phyloP scores from a whole-genome alignment of 2,329 filamentous ascomycete genomes.

The Aspergillus chevalieri region DNA sequence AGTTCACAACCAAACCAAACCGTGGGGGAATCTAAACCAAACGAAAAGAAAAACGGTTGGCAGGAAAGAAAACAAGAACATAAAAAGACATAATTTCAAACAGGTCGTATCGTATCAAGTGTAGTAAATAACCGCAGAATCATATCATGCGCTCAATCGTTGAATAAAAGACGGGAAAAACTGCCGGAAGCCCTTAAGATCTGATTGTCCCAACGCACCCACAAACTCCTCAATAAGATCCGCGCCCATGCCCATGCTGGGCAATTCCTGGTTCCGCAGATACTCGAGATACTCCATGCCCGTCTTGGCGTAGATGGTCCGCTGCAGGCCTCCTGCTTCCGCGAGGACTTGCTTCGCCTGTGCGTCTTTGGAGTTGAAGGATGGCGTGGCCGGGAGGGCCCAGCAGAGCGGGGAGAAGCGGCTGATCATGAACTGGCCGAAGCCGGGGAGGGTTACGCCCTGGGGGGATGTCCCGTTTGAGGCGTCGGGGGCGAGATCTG shows the following conservation, averaged over 20 bases:
- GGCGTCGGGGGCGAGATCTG: slow-evolving; percentile 54
- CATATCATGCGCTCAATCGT: slow-evolving; percentile 38
- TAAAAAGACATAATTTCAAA: slow-evolving; percentile 7
- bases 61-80: slow-evolving; percentile 5
- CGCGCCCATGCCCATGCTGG: slow-evolving; percentile 43
- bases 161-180: slow-evolving; percentile 46
- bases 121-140: slow-evolving; percentile 1
- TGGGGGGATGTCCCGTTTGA: slow-evolving; percentile 24
- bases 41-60: slow-evolving; percentile 6
- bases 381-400: slow-evolving; percentile 72
- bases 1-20: slow-evolving; percentile 17
- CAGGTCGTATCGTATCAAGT: slow-evolving; percentile 1
- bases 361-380: slow-evolving; percentile 79
- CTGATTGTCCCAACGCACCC: slow-evolving; percentile 38
- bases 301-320: slow-evolving; percentile 84
- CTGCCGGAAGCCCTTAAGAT: slow-evolving; percentile 42
- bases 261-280: slow-evolving; percentile 40
- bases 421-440: slow-evolving; percentile 83
- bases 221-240: slow-evolving; percentile 44
- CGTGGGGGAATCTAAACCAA: slow-evolving; percentile 22
- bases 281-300: slow-evolving; percentile 67
- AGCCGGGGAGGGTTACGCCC: slow-evolving; percentile 64
- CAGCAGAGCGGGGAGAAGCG: slow-evolving; percentile 85
- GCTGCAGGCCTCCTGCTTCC: slow-evolving; percentile 82
- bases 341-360: slow-evolving; percentile 81